Evolutionary conservation across 2,329 filamentous ascomycete species (phyloP).

Genomic region (Claviceps monticola): DNA sequence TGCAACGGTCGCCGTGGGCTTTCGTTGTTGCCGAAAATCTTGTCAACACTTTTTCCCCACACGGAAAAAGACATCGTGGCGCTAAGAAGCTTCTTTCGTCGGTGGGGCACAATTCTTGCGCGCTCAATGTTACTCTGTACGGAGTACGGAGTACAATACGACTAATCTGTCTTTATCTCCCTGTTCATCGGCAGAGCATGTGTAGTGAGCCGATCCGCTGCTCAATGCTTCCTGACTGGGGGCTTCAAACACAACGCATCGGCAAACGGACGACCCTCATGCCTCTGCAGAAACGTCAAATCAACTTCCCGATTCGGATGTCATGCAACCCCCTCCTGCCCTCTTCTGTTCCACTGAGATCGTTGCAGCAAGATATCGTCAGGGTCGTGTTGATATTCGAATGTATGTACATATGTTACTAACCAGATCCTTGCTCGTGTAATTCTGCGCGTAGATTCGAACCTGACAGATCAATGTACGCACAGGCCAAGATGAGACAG

Average conservation of each 20-base stretch:
- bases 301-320: slow-evolving; percentile 1
- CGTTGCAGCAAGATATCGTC: background rate
- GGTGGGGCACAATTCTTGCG: background rate
- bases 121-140: too few species aligned
- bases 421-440: background rate
- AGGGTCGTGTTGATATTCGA: background rate
- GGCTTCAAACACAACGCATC: background rate
- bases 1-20: background rate
- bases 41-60: background rate
- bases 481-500: background rate
- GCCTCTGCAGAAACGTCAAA: background rate
- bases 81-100: background rate
- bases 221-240: background rate
- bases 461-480: background rate
- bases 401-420: background rate
- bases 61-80: background rate
- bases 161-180: background rate
- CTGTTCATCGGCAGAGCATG: background rate
- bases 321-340: background rate
- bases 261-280: background rate
- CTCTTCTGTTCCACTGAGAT: background rate
- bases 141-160: background rate
- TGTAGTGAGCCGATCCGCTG: background rate
- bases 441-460: background rate
- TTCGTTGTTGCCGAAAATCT: background rate